Percentiles rank a stretch among this genome's conserved stretches.
Conservation (phyloP, 306 rosid species). For the Dalbergia cochinchinensis region DNA sequence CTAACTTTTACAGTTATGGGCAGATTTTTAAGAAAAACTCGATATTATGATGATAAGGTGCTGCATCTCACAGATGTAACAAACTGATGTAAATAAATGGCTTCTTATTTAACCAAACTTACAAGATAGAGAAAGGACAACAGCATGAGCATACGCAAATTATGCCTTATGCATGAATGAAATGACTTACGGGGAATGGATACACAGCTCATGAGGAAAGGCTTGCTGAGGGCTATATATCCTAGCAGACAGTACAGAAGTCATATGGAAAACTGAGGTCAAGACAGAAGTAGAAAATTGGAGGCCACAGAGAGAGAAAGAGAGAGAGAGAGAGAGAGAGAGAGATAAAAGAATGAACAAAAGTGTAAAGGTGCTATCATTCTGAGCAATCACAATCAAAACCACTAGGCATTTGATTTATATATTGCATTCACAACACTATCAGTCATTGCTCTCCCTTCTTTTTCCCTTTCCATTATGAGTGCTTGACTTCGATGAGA, state of each 20-base stretch:
- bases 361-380: constrained; percentile 6
- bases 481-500: constrained; percentile 4
- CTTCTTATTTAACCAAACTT: constrained; percentile 6
- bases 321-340: background rate
- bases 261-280: constrained; percentile 3
- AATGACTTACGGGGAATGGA: background rate
- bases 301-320: background rate
- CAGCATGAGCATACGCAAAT: constrained; percentile 1
- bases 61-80: constrained; percentile 21
- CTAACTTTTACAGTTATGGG: background rate
- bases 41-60: constrained; percentile 2
- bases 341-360: background rate
- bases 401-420: constrained; percentile 1
- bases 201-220: background rate
- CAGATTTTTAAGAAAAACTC: background rate
- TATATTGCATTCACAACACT: constrained; percentile 10
- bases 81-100: background rate
- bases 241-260: constrained; percentile 3
- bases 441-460: constrained; percentile 33
- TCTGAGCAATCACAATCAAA: constrained; percentile 22
- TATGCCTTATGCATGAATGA: constrained; percentile 3
- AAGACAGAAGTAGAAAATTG: background rate
- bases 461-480: background rate
- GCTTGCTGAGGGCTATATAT: background rate
- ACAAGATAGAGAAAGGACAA: background rate